Evolutionary conservation across 2,329 filamentous ascomycete genomes (phyloP).

Genomic region (Whalleya microplaca): DNA sequence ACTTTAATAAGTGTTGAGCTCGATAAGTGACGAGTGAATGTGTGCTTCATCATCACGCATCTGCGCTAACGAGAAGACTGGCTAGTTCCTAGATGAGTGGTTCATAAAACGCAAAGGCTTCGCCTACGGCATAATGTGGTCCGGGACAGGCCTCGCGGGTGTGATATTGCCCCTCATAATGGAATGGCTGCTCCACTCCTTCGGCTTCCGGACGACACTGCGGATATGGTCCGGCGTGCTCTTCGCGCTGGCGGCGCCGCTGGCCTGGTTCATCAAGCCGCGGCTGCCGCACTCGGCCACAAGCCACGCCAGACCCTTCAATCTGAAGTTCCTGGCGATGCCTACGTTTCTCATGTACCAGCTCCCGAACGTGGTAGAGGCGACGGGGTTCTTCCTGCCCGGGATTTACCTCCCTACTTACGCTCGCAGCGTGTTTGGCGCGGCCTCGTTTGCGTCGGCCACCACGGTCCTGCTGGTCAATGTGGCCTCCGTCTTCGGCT

Average conservation of each 20-base stretch:
- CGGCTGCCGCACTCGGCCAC: slow-evolving; percentile 51
- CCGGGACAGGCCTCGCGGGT: slow-evolving; percentile 55
- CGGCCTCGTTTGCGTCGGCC: slow-evolving; percentile 53
- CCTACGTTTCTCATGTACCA: slow-evolving; percentile 61
- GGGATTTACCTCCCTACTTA: slow-evolving; percentile 65
- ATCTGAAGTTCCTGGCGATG: slow-evolving; percentile 55
- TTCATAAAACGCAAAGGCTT: slow-evolving; percentile 61
- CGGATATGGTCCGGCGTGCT: slow-evolving; percentile 55
- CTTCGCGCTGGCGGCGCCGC: slow-evolving; percentile 55
- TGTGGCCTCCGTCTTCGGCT: slow-evolving; percentile 61
- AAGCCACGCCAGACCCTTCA: slow-evolving; percentile 43
- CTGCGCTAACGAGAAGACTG: slow-evolving; percentile 17
- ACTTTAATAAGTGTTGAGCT: background rate
- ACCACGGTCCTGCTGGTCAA: slow-evolving; percentile 64
- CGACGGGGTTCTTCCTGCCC: slow-evolving; percentile 65
- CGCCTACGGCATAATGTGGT: slow-evolving; percentile 68
- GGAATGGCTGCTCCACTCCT: slow-evolving; percentile 51
- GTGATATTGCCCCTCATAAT: slow-evolving; percentile 57
- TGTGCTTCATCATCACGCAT: background rate
- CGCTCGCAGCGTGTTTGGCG: slow-evolving; percentile 51
- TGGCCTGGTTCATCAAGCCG: slow-evolving; percentile 61
- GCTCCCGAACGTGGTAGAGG: slow-evolving; percentile 60
- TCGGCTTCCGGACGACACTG: slow-evolving; percentile 58
- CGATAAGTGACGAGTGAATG: background rate
- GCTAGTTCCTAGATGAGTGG: slow-evolving; percentile 62